These are phyloP conservation scores for Comarum palustre DNA, from an alignment of 306 rosid species.

Conservation along the genomic window DNA sequence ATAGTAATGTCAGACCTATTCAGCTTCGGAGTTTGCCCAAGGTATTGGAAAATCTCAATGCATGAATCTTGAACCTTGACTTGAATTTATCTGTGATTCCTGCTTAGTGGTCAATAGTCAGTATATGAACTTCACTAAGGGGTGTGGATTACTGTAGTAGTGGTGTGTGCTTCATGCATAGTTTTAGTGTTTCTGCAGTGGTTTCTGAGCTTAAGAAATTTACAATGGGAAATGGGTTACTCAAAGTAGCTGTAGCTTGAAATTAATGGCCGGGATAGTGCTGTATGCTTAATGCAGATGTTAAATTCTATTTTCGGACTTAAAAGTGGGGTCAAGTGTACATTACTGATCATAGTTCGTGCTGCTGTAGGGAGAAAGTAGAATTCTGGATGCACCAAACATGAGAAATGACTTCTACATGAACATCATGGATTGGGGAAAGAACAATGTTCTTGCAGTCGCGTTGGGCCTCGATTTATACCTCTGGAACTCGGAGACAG, in stretches of 20 bases:
- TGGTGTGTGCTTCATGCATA: not conserved
- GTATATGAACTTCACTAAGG: not conserved
- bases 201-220: not conserved
- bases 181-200: not conserved
- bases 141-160: not conserved
- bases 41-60: constrained; percentile 30
- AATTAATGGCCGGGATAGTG: not conserved
- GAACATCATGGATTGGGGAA: constrained; percentile 71
- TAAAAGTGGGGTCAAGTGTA: not conserved
- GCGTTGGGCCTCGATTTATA: constrained; percentile 57
- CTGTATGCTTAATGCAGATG: not conserved
- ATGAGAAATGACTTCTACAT: constrained; percentile 61
- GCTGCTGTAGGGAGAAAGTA: constrained; percentile 48
- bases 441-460: constrained; percentile 53
- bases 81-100: not conserved
- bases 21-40: constrained; percentile 48
- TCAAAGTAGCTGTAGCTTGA: not conserved
- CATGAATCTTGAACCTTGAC: constrained; percentile 1
- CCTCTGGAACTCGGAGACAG: constrained; percentile 57
- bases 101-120: not conserved
- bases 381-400: constrained; percentile 65
- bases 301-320: not conserved
- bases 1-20: constrained; percentile 25
- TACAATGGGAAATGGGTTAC: not conserved
- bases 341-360: not conserved